Percentiles rank a stretch among this genome's conserved stretches.
Conservation (phyloP, 106 monocot species). For the Narthecium ossifragum region DNA sequence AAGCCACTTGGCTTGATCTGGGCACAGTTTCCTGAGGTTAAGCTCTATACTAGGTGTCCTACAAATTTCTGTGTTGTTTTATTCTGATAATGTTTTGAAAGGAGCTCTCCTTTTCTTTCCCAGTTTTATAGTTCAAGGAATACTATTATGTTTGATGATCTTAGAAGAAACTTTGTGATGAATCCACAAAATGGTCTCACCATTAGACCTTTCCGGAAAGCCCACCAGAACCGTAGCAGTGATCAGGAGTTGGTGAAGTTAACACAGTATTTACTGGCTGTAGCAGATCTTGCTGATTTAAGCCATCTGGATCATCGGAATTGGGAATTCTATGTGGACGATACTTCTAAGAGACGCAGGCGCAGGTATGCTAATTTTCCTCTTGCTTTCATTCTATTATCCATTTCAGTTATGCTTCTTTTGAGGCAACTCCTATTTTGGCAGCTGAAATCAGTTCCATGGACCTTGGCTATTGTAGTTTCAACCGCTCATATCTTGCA, state of each 20-base stretch:
- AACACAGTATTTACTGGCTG: conserved; percentile 79
- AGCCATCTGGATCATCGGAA: conserved; percentile 65
- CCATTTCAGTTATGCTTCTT: neutral
- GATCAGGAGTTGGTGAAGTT: conserved; percentile 83
- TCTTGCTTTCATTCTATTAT: neutral
- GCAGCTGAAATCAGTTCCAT: neutral
- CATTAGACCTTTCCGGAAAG: conserved; percentile 80
- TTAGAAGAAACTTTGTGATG: conserved; percentile 97
- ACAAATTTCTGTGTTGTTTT: neutral
- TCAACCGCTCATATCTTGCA: neutral
- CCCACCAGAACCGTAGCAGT: conserved; percentile 66
- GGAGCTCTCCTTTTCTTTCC: conserved; percentile 11
- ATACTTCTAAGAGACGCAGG: conserved; percentile 57
- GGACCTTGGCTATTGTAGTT: neutral
- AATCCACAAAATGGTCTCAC: conserved; percentile 97
- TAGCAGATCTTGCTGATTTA: conserved; percentile 77
- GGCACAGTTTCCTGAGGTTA: conserved; percentile 87
- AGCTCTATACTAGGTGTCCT: neutral
- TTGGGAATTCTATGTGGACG: conserved; percentile 77
- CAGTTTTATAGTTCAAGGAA: conserved; percentile 83
- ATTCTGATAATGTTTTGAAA: neutral
- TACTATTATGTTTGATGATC: conserved; percentile 97
- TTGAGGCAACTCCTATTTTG: neutral
- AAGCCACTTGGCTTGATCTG: conserved; percentile 95
- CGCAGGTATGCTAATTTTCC: conserved; percentile 21